phyloP scores from a whole-genome alignment of 169 alveolate genomes.

The Plasmodium cynomolgi region DNA sequence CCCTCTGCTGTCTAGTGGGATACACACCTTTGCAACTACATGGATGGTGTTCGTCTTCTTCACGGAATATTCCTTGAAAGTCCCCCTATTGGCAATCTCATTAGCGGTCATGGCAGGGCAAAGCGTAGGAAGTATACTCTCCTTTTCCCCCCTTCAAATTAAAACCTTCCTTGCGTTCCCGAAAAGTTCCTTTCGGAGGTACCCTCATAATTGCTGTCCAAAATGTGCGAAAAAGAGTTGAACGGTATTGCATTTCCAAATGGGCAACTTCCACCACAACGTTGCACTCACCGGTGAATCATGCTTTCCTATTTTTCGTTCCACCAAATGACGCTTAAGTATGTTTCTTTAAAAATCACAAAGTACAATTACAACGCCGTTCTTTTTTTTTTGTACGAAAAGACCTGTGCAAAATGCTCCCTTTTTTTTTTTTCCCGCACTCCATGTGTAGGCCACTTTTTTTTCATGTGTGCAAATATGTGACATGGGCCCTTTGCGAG shows the following conservation, averaged over 20 bases:
- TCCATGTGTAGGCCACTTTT: background rate
- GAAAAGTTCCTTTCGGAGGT: background rate
- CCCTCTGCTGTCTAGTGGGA: background rate
- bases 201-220: background rate
- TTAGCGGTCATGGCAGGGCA: background rate
- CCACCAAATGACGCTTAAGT: background rate
- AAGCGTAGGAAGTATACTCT: background rate
- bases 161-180: background rate
- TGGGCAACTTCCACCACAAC: background rate
- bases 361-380: background rate
- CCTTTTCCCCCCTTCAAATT: background rate
- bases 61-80: background rate
- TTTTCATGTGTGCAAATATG: background rate
- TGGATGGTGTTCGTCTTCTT: background rate
- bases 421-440: conserved; percentile 11
- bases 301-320: background rate
- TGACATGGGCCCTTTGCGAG: background rate
- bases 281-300: background rate
- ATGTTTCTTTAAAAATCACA: background rate
- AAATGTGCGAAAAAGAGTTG: background rate
- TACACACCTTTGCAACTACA: background rate
- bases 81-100: background rate
- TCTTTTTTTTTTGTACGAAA: background rate
- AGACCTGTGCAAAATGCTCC: background rate
- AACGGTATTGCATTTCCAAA: background rate